These are phyloP conservation scores for Suhomyces faveliae DNA, from an alignment of 805 yeast genomes.

Conservation along the genomic window DNA sequence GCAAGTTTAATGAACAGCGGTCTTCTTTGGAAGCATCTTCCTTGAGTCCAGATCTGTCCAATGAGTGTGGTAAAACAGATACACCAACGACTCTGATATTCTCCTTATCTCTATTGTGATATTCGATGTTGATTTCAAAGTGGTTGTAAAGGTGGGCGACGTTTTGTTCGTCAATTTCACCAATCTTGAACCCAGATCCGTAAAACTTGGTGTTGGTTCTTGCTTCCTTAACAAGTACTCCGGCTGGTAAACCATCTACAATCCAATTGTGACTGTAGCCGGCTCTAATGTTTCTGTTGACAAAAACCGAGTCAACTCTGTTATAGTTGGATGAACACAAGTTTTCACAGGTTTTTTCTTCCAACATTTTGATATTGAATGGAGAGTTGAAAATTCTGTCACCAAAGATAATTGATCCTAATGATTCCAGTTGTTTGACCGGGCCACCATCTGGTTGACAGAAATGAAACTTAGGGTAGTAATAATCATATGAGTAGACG, in stretches of 20 bases:
- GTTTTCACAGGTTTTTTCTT: constrained; percentile 63
- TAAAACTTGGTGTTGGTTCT: constrained; percentile 63
- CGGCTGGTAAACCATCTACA: constrained; percentile 93
- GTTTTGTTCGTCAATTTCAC: constrained; percentile 58
- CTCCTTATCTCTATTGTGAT: constrained; percentile 68
- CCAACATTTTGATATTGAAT: constrained; percentile 73
- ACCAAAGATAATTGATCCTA: constrained; percentile 92
- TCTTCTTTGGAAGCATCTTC: constrained; percentile 23
- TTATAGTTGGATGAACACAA: constrained; percentile 65
- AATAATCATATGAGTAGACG: constrained; percentile 77
- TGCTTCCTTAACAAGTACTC: constrained; percentile 55
- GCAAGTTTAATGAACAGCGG: constrained; percentile 30
- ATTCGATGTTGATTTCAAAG: constrained; percentile 74
- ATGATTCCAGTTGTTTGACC: constrained; percentile 75
- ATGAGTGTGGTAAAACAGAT: constrained; percentile 67
- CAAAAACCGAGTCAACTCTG: constrained; percentile 67
- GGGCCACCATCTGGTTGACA: constrained; percentile 72
- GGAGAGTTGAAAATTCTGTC: constrained; percentile 95
- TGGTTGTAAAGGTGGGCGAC: constrained; percentile 74
- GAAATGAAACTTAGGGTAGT: constrained; percentile 78
- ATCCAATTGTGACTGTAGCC: constrained; percentile 91
- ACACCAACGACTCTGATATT: constrained; percentile 90
- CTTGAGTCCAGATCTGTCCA: constrained; percentile 29
- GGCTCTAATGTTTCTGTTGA: constrained; percentile 73
- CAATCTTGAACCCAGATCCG: constrained; percentile 80